Evolutionary conservation across 176 grass and related monocot genomes (phyloP), one percentile per base, ranked within the genome.

Genomic region (Eleusine indica): DNA sequence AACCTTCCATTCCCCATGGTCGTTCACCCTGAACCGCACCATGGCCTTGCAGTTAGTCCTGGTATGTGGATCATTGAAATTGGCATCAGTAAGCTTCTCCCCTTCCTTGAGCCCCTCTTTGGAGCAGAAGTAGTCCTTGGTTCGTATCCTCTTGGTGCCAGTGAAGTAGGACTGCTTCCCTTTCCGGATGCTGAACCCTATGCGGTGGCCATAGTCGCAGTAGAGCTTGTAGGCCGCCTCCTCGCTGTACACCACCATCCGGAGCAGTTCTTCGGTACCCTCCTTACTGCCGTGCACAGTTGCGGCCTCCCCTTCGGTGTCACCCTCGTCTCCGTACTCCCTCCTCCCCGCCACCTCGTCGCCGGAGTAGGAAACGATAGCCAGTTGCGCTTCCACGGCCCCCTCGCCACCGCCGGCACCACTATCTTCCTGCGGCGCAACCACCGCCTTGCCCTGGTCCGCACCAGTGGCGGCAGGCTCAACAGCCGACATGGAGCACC

Each of bases 41-140:
- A 95, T 95, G 16, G 90, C 93, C 83, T 83, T 95, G 75, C 93
- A 92, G n/a, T 90, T 92, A 16, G 93, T 95, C 80, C 93, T 81
- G 68, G 93, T 95, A 57, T 95, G 90, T 0, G 90, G 93, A 44
- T 95, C 90, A 4, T 92, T 90, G 86, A 88, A 95, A 71, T 92
- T 91, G 0, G 87, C 69, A 5, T 95, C 88, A 0, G 84, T 95
- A 48, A 92, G 88, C 39, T 88, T 88, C 54, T 95, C 93, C 42
- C 81, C 90, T 76, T 95, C 90, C 79, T 89, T 95, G 30, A 90
- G 74, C 17, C 93, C 93, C 80, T 95, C 93, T 73, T 95, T 95
- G 68, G 93, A 95, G 88, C 93, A 95, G 87, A 90, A 95, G 44
- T 95, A 95, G 74, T 95, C 93, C 82, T 95, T 95, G 40, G 93